Evolutionary conservation across 306 rosid species (phyloP).

Genomic region (Pachyrhizus erosus): DNA sequence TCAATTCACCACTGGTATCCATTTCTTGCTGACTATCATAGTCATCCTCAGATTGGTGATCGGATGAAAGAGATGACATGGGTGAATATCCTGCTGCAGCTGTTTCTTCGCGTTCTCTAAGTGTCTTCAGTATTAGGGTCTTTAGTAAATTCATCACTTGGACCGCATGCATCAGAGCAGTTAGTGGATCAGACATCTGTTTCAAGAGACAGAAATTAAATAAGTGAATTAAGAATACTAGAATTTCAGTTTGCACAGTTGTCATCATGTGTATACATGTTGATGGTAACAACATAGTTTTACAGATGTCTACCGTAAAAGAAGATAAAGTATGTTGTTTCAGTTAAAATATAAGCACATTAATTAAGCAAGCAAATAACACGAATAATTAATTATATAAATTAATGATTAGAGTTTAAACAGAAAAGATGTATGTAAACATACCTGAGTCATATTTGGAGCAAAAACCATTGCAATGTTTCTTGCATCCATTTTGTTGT

Average conservation of each 20-base stretch:
- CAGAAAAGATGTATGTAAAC: neutral
- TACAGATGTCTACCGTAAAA: neutral
- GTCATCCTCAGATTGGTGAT: slow-evolving; percentile 68
- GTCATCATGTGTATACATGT: neutral
- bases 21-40: slow-evolving; percentile 77
- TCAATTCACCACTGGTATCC: slow-evolving; percentile 70
- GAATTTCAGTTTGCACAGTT: neutral
- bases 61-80: slow-evolving; percentile 79
- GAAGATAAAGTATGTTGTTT: neutral
- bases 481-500: slow-evolving; percentile 94
- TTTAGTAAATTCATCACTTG: slow-evolving; percentile 98
- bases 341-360: neutral
- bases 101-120: slow-evolving; percentile 79
- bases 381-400: neutral
- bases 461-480: slow-evolving; percentile 98
- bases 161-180: slow-evolving; percentile 98
- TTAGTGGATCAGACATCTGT: slow-evolving; percentile 98
- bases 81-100: slow-evolving; percentile 63
- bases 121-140: slow-evolving; percentile 78
- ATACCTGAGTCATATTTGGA: slow-evolving; percentile 96
- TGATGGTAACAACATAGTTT: neutral
- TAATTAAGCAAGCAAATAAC: neutral
- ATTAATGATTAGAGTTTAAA: neutral
- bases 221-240: neutral
- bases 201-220: slow-evolving; percentile 37